These are phyloP conservation scores for Xylariaceae sp. DNA, from an alignment of 2,329 filamentous ascomycete genomes.

Conservation along the genomic window DNA sequence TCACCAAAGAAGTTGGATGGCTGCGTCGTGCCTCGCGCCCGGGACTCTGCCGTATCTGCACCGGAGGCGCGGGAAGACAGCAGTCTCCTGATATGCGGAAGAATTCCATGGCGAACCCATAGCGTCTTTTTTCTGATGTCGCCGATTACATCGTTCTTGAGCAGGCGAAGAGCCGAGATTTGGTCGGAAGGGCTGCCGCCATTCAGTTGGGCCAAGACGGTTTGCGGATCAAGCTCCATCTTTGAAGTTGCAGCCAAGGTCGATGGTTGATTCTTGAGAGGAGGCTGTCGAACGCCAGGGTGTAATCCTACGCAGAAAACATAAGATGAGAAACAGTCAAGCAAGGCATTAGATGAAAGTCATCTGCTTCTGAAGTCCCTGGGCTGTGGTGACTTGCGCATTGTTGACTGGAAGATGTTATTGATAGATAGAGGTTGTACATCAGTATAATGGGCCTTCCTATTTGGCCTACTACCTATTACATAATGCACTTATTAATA, in stretches of 20 bases:
- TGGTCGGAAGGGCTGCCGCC: conserved; percentile 51
- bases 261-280: too few relatives aligned
- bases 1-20: conserved; percentile 29
- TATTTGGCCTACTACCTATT: too few relatives aligned
- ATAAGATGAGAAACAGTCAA: too few relatives aligned
- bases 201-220: conserved; percentile 31
- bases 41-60: conserved; percentile 32
- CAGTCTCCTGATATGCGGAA: conserved; percentile 51
- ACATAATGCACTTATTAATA: too few relatives aligned
- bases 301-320: too few relatives aligned
- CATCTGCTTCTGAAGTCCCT: too few relatives aligned
- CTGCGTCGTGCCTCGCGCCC: conserved; percentile 37
- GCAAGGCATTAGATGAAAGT: too few relatives aligned
- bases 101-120: conserved; percentile 65
- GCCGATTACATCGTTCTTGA: conserved; percentile 89
- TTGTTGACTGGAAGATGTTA: too few relatives aligned
- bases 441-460: too few relatives aligned
- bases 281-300: too few relatives aligned
- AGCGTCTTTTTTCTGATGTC: conserved; percentile 81
- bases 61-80: conserved; percentile 35
- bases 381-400: too few relatives aligned
- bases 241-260: conserved; percentile 9
- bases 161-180: conserved; percentile 56
- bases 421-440: too few relatives aligned
- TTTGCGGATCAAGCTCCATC: conserved; percentile 25